These are phyloP conservation scores for Leccinum longicurvipes DNA, from an alignment of 768 basidiomycete species.

Conservation along the genomic window DNA sequence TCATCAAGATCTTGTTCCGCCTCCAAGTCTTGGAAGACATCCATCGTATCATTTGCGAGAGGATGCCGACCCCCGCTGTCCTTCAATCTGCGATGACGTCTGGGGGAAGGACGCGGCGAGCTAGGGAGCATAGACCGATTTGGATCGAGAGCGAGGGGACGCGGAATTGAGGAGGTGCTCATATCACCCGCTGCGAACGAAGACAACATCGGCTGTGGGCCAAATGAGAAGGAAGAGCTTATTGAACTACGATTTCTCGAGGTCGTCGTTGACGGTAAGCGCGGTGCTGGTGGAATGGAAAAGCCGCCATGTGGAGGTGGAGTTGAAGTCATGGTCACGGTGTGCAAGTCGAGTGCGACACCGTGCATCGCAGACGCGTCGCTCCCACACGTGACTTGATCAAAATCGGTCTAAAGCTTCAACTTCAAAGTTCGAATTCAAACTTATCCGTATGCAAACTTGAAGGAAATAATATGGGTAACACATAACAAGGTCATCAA, in stretches of 20 bases:
- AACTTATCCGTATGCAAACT: too few species aligned
- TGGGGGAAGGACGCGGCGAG: slow-evolving; percentile 71
- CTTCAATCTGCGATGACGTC: slow-evolving; percentile 52
- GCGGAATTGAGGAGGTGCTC: slow-evolving; percentile 53
- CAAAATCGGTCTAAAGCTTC: too few species aligned
- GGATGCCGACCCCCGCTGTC: slow-evolving; percentile 60
- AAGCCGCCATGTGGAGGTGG: slow-evolving; percentile 48
- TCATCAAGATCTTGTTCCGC: slow-evolving; percentile 60
- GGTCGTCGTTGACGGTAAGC: slow-evolving; percentile 50
- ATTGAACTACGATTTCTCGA: slow-evolving; percentile 65
- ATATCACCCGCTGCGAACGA: slow-evolving; percentile 65
- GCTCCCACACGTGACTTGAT: background rate
- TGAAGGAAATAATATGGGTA: too few species aligned
- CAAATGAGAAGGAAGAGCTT: slow-evolving; percentile 80
- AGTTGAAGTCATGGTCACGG: slow-evolving; percentile 38
- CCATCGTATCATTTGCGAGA: slow-evolving; percentile 70
- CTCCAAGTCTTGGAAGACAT: slow-evolving; percentile 69
- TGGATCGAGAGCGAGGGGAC: slow-evolving; percentile 67
- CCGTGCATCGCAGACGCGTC: slow-evolving; percentile 4
- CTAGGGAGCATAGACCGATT: slow-evolving; percentile 74
- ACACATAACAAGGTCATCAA: background rate
- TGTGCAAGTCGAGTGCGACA: background rate
- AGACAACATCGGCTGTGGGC: slow-evolving; percentile 71
- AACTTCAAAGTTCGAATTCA: too few species aligned
- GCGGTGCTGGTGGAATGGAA: slow-evolving; percentile 45